Percentiles rank a stretch among this genome's conserved stretches.
These are phyloP conservation scores for Gentiana macrophylla DNA, from an alignment of 257 asterid genomes.

Conservation along the genomic window DNA sequence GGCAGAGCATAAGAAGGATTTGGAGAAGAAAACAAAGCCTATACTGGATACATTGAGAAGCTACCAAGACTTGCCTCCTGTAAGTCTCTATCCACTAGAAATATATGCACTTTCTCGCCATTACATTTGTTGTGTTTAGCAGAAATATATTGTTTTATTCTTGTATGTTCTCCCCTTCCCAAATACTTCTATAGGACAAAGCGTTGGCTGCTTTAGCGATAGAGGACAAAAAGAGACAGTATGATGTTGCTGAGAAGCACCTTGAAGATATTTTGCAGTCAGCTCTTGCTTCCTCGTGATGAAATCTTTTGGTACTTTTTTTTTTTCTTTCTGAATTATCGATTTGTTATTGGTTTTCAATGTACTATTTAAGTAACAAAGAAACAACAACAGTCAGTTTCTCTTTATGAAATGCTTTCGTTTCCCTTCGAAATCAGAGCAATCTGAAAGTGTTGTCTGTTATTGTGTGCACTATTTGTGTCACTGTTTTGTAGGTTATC, in stretches of 20 bases:
- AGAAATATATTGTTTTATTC: not conserved
- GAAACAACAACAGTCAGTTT: too few species aligned
- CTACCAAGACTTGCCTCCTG: constrained; percentile 99
- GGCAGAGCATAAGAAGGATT: constrained; percentile 95
- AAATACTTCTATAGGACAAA: constrained; percentile 52
- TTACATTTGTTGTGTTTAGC: constrained; percentile 3
- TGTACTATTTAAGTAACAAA: too few species aligned
- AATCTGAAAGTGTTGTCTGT: too few species aligned
- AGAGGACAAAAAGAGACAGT: constrained; percentile 91
- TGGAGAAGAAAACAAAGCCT: constrained; percentile 91
- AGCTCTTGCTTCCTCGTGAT: constrained; percentile 77
- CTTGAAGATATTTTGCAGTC: constrained; percentile 96
- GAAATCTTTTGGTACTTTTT: constrained; percentile 5
- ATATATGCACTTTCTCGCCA: not conserved
- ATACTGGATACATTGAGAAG: constrained; percentile 91
- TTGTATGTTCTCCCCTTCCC: constrained; percentile 1
- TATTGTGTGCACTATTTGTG: not conserved
- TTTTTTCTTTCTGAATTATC: not conserved
- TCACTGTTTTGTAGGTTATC: not conserved
- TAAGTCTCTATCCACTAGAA: constrained; percentile 13
- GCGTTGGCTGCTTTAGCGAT: constrained; percentile 95
- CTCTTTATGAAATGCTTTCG: too few species aligned
- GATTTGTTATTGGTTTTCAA: too few species aligned
- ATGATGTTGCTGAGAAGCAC: constrained; percentile 91
- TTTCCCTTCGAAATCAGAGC: too few species aligned